phyloP scores from a whole-genome alignment of 2,329 filamentous ascomycete genomes.

The Aspergillus intermedius region DNA sequence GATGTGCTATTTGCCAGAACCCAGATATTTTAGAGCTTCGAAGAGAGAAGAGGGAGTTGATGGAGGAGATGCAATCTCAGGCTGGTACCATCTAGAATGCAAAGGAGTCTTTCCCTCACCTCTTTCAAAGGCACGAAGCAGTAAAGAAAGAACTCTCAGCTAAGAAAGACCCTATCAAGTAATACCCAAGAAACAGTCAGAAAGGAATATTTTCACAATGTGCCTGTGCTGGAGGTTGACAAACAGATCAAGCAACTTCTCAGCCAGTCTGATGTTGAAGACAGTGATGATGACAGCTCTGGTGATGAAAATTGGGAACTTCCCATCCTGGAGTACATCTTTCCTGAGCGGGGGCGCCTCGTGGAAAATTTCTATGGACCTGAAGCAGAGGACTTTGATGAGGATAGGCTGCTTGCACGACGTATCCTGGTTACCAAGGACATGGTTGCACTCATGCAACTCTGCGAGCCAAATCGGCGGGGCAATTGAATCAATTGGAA shows the following conservation, averaged over 20 bases:
- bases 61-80: constrained; percentile 19
- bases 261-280: constrained; percentile 45
- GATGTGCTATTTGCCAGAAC: constrained; percentile 12
- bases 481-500: constrained; percentile 20
- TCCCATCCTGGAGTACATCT: constrained; percentile 16
- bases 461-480: constrained; percentile 18
- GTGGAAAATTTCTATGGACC: constrained; percentile 22
- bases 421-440: constrained; percentile 23
- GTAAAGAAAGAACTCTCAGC: constrained; percentile 15
- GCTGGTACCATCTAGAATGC: constrained; percentile 17
- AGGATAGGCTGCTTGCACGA: constrained; percentile 19
- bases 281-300: constrained; percentile 65
- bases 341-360: constrained; percentile 17
- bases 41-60: constrained; percentile 21
- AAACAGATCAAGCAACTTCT: constrained; percentile 22
- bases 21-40: constrained; percentile 15
- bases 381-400: constrained; percentile 17
- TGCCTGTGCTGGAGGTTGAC: constrained; percentile 18
- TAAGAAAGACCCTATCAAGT: constrained; percentile 15
- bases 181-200: constrained; percentile 15
- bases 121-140: constrained; percentile 16
- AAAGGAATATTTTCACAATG: constrained; percentile 21
- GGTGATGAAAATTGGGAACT: constrained; percentile 68
- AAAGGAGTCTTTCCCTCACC: constrained; percentile 11
- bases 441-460: constrained; percentile 17